Percentiles rank a stretch among this genome's conserved stretches.
phyloP scores from a whole-genome alignment of 352 stramenopile species.

The Elongisporangium prolatum region DNA sequence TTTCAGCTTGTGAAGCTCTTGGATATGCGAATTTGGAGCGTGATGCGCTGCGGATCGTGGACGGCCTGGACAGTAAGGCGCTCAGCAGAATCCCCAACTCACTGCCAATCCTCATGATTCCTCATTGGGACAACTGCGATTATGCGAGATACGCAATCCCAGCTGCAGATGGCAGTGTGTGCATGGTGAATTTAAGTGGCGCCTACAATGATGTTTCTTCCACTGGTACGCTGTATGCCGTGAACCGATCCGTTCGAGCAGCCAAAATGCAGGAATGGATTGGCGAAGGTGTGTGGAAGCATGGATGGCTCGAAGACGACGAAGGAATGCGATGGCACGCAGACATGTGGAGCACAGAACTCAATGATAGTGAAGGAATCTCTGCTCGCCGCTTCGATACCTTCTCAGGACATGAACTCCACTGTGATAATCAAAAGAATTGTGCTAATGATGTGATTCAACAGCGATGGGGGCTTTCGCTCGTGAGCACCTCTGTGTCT shows the following conservation, averaged over 20 bases:
- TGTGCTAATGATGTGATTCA: not conserved
- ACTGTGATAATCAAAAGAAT: not conserved
- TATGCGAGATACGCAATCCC: not conserved
- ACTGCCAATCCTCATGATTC: not conserved
- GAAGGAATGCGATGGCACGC: not conserved
- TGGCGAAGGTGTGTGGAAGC: not conserved
- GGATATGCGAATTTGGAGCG: constrained; percentile 13
- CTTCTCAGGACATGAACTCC: not conserved
- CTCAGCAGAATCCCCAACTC: not conserved
- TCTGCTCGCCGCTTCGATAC: not conserved
- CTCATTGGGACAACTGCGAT: not conserved
- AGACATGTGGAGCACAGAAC: not conserved
- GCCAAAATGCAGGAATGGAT: not conserved
- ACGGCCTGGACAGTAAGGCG: not conserved
- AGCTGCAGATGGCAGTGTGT: too few species aligned
- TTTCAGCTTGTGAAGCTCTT: constrained; percentile 19
- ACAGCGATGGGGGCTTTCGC: too few species aligned
- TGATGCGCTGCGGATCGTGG: constrained; percentile 13
- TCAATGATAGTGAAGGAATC: not conserved
- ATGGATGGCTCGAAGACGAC: not conserved
- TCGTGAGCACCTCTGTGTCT: too few species aligned
- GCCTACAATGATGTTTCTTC: too few species aligned
- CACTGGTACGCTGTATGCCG: not conserved
- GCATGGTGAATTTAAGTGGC: too few species aligned
- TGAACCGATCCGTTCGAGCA: not conserved